phyloP scores from a whole-genome alignment of 768 basidiomycete genomes.

The Suillus weaverae region DNA sequence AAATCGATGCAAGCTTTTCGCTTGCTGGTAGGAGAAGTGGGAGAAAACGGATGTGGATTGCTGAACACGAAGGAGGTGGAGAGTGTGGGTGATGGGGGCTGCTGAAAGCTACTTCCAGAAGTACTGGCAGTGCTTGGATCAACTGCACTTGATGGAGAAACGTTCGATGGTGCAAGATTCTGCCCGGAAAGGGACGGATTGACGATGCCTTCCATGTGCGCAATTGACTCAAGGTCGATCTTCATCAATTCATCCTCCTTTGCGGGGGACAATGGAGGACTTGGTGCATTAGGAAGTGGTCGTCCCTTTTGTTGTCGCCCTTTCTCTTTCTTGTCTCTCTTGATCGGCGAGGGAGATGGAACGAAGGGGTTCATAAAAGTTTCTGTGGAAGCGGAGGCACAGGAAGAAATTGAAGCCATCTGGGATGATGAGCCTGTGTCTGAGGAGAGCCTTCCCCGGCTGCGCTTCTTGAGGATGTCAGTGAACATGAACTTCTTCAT shows the following conservation, averaged over 20 bases:
- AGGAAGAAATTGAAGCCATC: neutral
- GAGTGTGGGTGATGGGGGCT: slow-evolving; percentile 38
- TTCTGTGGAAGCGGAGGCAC: slow-evolving; percentile 7
- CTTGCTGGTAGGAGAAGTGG: slow-evolving; percentile 19
- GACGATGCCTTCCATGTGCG: slow-evolving; percentile 83
- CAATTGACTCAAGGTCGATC: slow-evolving; percentile 31
- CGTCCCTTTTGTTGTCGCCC: slow-evolving; percentile 20
- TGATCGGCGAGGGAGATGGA: slow-evolving; percentile 20
- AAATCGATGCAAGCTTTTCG: slow-evolving; percentile 26
- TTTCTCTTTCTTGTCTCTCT: slow-evolving; percentile 37
- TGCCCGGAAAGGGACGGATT: slow-evolving; percentile 32
- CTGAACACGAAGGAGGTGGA: slow-evolving; percentile 33
- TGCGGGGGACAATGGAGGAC: slow-evolving; percentile 20
- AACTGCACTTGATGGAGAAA: slow-evolving; percentile 17
- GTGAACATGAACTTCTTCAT: slow-evolving; percentile 25
- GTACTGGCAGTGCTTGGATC: slow-evolving; percentile 36
- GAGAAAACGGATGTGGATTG: slow-evolving; percentile 34
- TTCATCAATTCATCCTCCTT: slow-evolving; percentile 20
- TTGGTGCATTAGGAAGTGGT: slow-evolving; percentile 24
- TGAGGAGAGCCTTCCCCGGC: slow-evolving; percentile 41
- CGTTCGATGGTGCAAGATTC: slow-evolving; percentile 19
- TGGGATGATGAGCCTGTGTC: slow-evolving; percentile 12
- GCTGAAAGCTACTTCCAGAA: slow-evolving; percentile 39
- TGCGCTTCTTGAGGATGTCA: slow-evolving; percentile 42
- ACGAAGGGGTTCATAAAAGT: slow-evolving; percentile 11